Base-by-base conservation (phyloP, 805 yeast species). In the Vanderwaltozyma yarrowii region DNA sequence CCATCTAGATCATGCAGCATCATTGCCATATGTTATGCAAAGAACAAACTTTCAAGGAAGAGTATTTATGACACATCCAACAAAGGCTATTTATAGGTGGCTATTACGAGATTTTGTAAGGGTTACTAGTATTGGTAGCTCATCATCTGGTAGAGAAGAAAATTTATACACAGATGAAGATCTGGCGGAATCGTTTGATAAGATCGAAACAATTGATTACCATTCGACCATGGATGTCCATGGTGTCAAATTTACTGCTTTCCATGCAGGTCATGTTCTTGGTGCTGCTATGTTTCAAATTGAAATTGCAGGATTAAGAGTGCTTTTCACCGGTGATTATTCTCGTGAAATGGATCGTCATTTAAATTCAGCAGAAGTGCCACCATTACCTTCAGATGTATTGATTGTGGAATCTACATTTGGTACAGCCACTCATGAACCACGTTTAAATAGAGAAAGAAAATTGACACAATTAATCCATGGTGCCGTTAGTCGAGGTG, bases 11-110 rank as follows among this genome's bases (percentile, higher is more conserved):
- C 99, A 92, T 60, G 97, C 97, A 1, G 99, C 97, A 0, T 86
- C 96, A 0, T 69, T 92, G 39, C 99, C 99, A 0, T 92, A 88
- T 54, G 97, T 92, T 32, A 87, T 92, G 96, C 95, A 87, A 52
- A 94, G 87, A 52, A 92, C 99, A 0, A 82, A 73, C 46, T 92
- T 92, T 67, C 80, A 77, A 53, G 99, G 99, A 2, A 73, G 96
- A 35, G 98, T 92, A 5, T 89, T 89, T 59, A 92, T 92, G 99
- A 92, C 99, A 23, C 96, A 92, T 61, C 97, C 99, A 5, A 92
- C 98, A 0, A 92, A 92, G 65, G 97, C 98, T 29, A 92, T 92
- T 41, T 92, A 88, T 60, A 74, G 96, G 46, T 92, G 98, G 97
- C 71, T 92, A 32, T 62, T 92, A 40, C 80, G 87, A 43, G 99